Evolutionary conservation across 1,284 basidiomycete genomes (phyloP).

Genomic region (Malassezia psittaci): DNA sequence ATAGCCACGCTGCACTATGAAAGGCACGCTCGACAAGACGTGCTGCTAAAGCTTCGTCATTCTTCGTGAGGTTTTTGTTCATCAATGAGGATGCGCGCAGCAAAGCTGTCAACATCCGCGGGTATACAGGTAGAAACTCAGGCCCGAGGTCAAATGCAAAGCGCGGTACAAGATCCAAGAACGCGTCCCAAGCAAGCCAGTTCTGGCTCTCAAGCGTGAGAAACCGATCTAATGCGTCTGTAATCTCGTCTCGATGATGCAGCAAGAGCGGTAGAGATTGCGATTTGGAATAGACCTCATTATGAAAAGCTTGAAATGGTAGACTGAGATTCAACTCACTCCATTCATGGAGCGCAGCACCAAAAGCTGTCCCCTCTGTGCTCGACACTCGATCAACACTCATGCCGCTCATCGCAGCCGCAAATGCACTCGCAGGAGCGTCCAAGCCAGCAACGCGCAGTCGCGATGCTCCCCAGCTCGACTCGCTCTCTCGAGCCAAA

Average conservation of each 20-base stretch:
- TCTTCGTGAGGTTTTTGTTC: conserved; percentile 31
- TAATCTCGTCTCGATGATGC: conserved; percentile 34
- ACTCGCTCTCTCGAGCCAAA: conserved; percentile 20
- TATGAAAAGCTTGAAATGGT: conserved; percentile 33
- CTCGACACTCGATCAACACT: conserved; percentile 17
- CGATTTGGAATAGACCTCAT: conserved; percentile 22
- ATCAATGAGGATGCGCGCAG: conserved; percentile 31
- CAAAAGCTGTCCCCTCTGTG: conserved; percentile 20
- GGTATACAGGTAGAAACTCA: conserved; percentile 43
- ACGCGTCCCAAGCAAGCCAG: conserved; percentile 41
- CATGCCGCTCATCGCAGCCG: conserved; percentile 3
- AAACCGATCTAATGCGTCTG: conserved; percentile 14
- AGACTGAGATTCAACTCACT: conserved; percentile 42
- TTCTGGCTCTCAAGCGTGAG: conserved; percentile 16
- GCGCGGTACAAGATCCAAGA: conserved; percentile 43
- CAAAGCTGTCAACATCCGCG: conserved; percentile 26
- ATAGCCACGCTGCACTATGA: conserved; percentile 36
- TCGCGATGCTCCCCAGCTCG: conserved; percentile 18
- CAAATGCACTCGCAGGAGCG: conserved; percentile 12
- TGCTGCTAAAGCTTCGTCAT: conserved; percentile 39
- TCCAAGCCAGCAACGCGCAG: conserved; percentile 28
- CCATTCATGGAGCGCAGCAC: conserved; percentile 34
- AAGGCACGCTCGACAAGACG: conserved; percentile 42
- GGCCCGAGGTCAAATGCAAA: conserved; percentile 39
- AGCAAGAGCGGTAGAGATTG: conserved; percentile 40